Evolutionary conservation across 2,329 filamentous ascomycete genomes (phyloP).

Genomic region (Ciborinia camelliae): DNA sequence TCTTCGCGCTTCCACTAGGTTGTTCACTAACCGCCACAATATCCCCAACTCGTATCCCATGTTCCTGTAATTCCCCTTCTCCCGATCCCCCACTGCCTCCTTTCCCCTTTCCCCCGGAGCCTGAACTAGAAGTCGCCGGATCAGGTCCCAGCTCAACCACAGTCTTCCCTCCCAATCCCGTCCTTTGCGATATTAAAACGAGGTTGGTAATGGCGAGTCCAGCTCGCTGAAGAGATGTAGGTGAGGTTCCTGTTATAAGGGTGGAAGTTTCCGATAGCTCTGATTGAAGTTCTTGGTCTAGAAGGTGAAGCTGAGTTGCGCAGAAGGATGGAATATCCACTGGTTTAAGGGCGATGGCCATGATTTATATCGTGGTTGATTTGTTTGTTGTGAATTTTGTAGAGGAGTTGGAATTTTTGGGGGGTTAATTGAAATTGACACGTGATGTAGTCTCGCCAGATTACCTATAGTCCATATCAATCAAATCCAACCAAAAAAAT

Average conservation of each 20-base stretch:
- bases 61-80: conserved; percentile 61
- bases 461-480: too few species aligned
- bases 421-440: neutral
- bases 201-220: conserved; percentile 80
- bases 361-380: neutral
- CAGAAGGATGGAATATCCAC: conserved; percentile 68
- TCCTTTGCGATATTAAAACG: conserved; percentile 69
- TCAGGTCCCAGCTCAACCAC: conserved; percentile 79
- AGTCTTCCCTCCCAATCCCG: conserved; percentile 86
- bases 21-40: conserved; percentile 75
- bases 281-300: conserved; percentile 67
- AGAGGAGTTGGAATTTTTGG: neutral
- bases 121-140: conserved; percentile 50
- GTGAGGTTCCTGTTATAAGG: conserved; percentile 65
- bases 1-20: conserved; percentile 56
- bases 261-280: conserved; percentile 68
- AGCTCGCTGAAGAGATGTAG: conserved; percentile 66
- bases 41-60: conserved; percentile 73
- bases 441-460: neutral
- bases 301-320: conserved; percentile 64
- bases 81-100: conserved; percentile 41
- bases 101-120: conserved; percentile 4
- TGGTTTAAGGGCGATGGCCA: conserved; percentile 39
- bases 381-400: neutral
- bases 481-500: too few species aligned